Evolutionary conservation across 2,329 filamentous ascomycete genomes (phyloP).

Genomic region (Fusarium sp.): DNA sequence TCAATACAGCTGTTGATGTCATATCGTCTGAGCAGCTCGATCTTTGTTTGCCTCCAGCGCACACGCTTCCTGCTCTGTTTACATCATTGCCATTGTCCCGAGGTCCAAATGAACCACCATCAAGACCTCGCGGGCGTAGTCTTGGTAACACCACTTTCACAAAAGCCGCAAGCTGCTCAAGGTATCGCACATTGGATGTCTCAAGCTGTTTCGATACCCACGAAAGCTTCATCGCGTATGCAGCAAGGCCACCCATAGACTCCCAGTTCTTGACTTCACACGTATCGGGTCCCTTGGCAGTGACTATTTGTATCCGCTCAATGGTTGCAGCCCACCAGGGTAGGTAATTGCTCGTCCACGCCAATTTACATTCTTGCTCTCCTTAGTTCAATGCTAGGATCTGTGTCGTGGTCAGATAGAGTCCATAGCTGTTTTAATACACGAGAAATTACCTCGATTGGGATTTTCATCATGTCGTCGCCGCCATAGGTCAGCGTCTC

Average conservation of each 20-base stretch:
- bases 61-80: fast-evolving
- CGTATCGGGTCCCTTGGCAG: neutral
- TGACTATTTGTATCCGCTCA: neutral
- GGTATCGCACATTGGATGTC: neutral
- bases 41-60: too few relatives aligned
- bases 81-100: fast-evolving
- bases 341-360: neutral
- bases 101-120: fast-evolving
- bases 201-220: neutral
- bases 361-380: neutral
- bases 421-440: fast-evolving
- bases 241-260: neutral
- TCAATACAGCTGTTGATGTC: neutral
- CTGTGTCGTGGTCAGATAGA: neutral
- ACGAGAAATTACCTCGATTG: neutral
- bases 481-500: neutral
- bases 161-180: neutral
- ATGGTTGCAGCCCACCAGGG: neutral
- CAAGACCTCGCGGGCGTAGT: too few relatives aligned
- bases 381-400: neutral
- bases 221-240: neutral
- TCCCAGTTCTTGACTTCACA: neutral
- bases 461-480: neutral
- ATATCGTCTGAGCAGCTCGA: neutral
- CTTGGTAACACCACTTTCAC: neutral